These are phyloP conservation scores for Suillus fuscotomentosus DNA, from an alignment of 768 basidiomycete genomes.

Conservation along the genomic window DNA sequence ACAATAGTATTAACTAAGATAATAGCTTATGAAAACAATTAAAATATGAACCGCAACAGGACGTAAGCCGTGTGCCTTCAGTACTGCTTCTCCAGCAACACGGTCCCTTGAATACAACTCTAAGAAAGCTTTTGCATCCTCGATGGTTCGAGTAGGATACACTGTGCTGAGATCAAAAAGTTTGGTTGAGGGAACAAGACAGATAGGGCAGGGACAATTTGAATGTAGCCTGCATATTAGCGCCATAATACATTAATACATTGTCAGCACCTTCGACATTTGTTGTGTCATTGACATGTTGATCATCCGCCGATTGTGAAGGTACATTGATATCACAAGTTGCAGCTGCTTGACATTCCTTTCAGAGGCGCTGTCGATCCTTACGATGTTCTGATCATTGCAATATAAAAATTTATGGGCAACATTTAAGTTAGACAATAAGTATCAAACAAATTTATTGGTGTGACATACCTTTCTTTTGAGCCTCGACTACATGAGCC, in stretches of 20 bases:
- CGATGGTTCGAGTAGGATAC: constrained; percentile 3
- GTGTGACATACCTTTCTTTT: not conserved
- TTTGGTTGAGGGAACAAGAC: constrained; percentile 29
- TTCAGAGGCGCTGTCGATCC: not conserved
- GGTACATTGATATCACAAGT: not conserved
- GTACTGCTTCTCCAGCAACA: constrained; percentile 15
- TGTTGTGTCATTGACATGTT: not conserved
- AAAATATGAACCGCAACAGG: constrained; percentile 2
- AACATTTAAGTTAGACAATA: too few relatives aligned
- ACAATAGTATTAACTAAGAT: too few relatives aligned
- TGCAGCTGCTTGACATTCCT: not conserved
- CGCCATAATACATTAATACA: constrained; percentile 22
- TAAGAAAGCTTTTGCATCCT: not conserved
- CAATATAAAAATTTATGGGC: too few relatives aligned
- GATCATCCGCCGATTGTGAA: not conserved
- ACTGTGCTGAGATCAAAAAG: constrained; percentile 17
- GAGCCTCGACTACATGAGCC: not conserved
- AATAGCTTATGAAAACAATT: not conserved
- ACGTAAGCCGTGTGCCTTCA: constrained; percentile 14
- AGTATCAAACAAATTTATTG: not conserved
- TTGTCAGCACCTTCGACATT: not conserved
- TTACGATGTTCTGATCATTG: not conserved
- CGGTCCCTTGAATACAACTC: not conserved
- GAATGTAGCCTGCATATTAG: constrained; percentile 27
- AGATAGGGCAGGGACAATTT: constrained; percentile 35